These are phyloP conservation scores for Phtheirospermum japonicum DNA, from an alignment of 257 asterid species.

Conservation along the genomic window DNA sequence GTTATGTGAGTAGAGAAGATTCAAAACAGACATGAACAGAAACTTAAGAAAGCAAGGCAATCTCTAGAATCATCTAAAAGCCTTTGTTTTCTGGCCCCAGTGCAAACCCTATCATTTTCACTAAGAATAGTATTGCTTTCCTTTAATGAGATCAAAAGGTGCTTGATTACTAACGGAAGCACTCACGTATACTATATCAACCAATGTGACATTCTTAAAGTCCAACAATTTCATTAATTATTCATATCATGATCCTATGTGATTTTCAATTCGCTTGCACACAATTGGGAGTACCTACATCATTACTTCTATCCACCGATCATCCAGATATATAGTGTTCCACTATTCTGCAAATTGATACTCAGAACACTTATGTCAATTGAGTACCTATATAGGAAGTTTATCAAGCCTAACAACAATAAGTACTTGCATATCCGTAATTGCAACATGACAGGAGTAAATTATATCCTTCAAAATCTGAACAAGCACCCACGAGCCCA, in stretches of 20 bases:
- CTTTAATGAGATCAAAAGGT: slow-evolving; percentile 19
- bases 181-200: slow-evolving; percentile 17
- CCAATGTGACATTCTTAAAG: slow-evolving; percentile 14
- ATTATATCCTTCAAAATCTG: slow-evolving; percentile 4
- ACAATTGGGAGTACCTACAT: not conserved
- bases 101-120: slow-evolving; percentile 10
- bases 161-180: not conserved
- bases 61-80: slow-evolving; percentile 16
- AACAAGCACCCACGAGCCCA: slow-evolving; percentile 11
- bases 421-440: slow-evolving; percentile 4
- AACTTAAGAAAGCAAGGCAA: too few relatives aligned
- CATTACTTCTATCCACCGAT: too few relatives aligned
- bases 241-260: not conserved
- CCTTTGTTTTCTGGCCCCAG: not conserved
- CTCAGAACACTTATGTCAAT: slow-evolving; percentile 6
- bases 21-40: too few relatives aligned
- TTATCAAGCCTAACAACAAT: not conserved
- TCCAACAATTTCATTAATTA: not conserved
- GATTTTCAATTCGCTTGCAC: slow-evolving; percentile 11
- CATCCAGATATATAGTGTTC: not conserved
- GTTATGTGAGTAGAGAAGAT: too few relatives aligned
- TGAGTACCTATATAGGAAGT: slow-evolving; percentile 7
- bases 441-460: slow-evolving; percentile 6
- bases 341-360: not conserved
- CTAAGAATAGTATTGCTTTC: slow-evolving; percentile 13